Evolutionary conservation across 305 asterid species (phyloP), one percentile per base, ranked within the genome.

Genomic region (Striga hermonthica): DNA sequence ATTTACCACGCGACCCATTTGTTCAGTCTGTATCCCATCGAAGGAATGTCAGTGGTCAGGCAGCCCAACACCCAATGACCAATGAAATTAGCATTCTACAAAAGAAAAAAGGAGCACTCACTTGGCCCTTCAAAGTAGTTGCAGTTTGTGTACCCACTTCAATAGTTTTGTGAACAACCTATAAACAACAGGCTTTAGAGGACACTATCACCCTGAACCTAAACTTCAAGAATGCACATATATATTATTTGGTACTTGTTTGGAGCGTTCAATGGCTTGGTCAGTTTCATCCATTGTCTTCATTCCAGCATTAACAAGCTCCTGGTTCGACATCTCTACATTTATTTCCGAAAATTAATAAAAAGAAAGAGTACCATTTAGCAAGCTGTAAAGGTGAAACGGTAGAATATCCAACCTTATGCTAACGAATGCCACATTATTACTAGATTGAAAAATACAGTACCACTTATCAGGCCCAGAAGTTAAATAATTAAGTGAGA

Each of bases 121-220:
- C 98, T 76, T 93, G 99, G 70, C 95, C 99, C 77, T 93, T 93
- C 86, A 93, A 80, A 64, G 92, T 83, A 69, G 95, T 53, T 69
- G 95, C 97, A 60, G 99, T 93, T 80, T 88, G 82, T 3, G 97
- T 88, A 73, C 99, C 99, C 65, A 90, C 95, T 85, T 93, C 99
- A 68, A 93, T 0, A 38, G 99, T 93, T 88, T 88, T 91, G 79
- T 90, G 96, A 78, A 93, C 99, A 72, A 93, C 99, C 99, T 93
- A 74, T 68, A 74, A 67, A 45, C 28, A 70, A 55, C 55, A 63
- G 66, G 65, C 70, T 67, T 78, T 28, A 69, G 71, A 69, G 71
- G 64, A 74, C 52, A 60, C n/a, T 16, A 60, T 60, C 57, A 64
- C 39, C 70, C 57, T 35, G 68, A 40, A 37, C 34, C 62, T 52